Evolutionary conservation across 176 grass and related monocot species (phyloP).

Genomic region (Juncus inflexus): DNA sequence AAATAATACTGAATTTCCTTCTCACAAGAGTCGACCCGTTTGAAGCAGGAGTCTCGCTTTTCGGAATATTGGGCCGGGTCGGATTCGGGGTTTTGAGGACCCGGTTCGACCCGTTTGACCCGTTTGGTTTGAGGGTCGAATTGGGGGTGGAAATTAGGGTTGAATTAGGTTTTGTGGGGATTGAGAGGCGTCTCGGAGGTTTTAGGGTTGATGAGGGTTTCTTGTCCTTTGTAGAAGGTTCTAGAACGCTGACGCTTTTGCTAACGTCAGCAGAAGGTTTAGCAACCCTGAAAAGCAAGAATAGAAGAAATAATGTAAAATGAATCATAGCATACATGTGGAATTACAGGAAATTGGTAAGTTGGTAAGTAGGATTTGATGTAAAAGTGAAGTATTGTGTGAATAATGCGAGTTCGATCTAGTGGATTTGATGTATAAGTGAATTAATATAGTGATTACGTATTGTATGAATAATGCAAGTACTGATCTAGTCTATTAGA

Average conservation of each 20-base stretch:
- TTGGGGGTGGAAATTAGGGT: conserved; percentile 25
- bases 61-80: conserved; percentile 51
- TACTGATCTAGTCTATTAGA: background rate
- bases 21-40: conserved; percentile 55
- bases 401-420: no score
- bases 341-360: background rate
- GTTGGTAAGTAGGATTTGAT: background rate
- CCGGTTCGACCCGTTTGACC: conserved; percentile 10
- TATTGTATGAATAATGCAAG: background rate
- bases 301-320: conserved; percentile 15
- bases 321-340: background rate
- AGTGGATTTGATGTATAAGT: no score
- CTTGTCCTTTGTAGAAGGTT: conserved; percentile 45
- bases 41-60: conserved; percentile 57
- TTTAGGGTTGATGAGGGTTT: conserved; percentile 30
- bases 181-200: conserved; percentile 66
- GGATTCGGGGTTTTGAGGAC: conserved; percentile 19
- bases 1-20: conserved; percentile 69
- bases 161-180: conserved; percentile 56
- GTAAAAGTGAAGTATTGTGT: no score
- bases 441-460: no score
- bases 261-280: conserved; percentile 53
- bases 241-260: conserved; percentile 66
- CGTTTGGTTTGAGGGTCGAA: conserved; percentile 21
- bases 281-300: conserved; percentile 37